phyloP scores from a whole-genome alignment of 2,329 filamentous ascomycete genomes.

The Fusarium guadeloupense region DNA sequence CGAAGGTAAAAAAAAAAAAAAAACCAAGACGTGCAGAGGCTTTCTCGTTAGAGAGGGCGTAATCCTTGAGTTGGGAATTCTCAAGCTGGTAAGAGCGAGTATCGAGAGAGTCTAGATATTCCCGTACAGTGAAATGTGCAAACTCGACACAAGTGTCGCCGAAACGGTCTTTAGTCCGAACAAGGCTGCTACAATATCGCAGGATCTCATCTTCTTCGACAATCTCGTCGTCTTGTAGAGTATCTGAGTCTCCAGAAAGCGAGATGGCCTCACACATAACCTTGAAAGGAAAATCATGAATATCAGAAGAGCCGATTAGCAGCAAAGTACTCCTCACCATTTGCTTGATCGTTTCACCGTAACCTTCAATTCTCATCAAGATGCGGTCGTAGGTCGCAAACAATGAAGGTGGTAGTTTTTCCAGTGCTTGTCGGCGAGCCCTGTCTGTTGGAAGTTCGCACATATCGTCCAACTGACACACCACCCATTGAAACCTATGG shows the following conservation, averaged over 20 bases:
- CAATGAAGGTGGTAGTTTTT: constrained; percentile 3
- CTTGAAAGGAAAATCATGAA: not conserved
- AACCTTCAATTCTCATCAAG: not conserved
- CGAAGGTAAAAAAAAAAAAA: not conserved
- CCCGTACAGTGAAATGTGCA: not conserved
- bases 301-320: not conserved
- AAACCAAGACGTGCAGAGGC: not conserved
- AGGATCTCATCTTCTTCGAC: not conserved
- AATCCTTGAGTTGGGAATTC: not conserved
- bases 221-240: not conserved
- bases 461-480: constrained; percentile 15
- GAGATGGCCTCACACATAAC: constrained; percentile 15
- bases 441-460: constrained; percentile 3
- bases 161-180: not conserved
- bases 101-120: not conserved
- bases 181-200: constrained; percentile 3
- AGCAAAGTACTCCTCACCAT: not conserved
- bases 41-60: not conserved
- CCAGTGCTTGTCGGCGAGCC: not conserved
- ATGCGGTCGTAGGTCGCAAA: not conserved
- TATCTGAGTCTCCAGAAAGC: not conserved
- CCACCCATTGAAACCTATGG: constrained; percentile 22
- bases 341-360: not conserved
- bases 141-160: not conserved
- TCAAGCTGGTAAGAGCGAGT: not conserved